Evolutionary conservation across 148 eudicot genomes (phyloP), one percentile per base, ranked within the genome.

Genomic region (Chenopodium album): DNA sequence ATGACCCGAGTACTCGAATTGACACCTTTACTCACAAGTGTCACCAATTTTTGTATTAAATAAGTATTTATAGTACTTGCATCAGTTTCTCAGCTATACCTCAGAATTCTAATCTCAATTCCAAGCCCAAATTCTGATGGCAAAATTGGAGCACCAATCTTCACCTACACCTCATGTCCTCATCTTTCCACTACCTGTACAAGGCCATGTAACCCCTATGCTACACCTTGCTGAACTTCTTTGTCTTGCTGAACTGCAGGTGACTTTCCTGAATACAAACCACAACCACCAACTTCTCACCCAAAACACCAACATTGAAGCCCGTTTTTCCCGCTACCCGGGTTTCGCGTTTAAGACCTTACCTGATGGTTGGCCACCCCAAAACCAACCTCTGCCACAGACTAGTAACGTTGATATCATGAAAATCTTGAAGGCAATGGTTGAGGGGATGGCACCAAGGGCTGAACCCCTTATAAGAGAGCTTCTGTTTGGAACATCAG

Each of bases 131-230:
- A 47, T 20, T 74, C 5, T n/a, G 8, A 28, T 23, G 50, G 1
- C 2, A 32, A 22, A 22, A 17, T 78, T 83, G 85, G 78, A 78
- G 0, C 71, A 52, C 65, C 17, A 41, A 7, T 26, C 60, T 5
- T 47, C 16, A 16, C 1, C 74, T 54, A 1, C 54, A 56, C 80
- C 82, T 68, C 87, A 85, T 73, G 87, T 87, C 0, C 80, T 85
- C 28, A 79, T 87, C 34, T 87, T 84, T 4, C 89, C 89, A 63
- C 62, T 84, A 8, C 87, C 85, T 9, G 13, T 76, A 26, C 87
- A 85, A 87, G 87, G 89, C 75, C 85, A 87, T 62, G 75, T 87
- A 13, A 84, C 70, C 54, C 84, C 87, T 0, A 85, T 82, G 89
- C 83, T 87, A 73, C 85, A 80, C 72, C 79, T 85, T 20, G 89